Percentiles rank a stretch among this genome's conserved stretches.
Conservation (phyloP, 2,329 filamentous ascomycete species). For the Aspergillus sclerotialis region DNA sequence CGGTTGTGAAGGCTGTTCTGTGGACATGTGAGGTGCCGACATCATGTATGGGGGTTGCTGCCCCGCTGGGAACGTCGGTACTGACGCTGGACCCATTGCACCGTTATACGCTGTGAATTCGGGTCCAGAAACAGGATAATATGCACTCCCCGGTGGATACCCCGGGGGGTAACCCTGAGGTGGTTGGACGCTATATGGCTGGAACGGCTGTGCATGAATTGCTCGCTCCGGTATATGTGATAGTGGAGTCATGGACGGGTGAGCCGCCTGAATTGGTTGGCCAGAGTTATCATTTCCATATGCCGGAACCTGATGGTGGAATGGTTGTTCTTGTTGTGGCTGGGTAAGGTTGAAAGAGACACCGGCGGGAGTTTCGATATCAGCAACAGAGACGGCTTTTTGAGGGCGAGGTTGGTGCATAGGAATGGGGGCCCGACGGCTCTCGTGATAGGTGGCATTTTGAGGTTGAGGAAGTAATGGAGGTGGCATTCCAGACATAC, state of each 20-base stretch:
- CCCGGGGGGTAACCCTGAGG: conserved; percentile 51
- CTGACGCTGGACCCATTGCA: conserved; percentile 40
- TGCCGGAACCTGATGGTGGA: conserved; percentile 85
- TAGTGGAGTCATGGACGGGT: conserved; percentile 70
- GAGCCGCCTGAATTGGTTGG: too few relatives aligned
- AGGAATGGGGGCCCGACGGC: conserved; percentile 54
- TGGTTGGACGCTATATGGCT: conserved; percentile 62
- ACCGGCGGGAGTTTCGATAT: conserved; percentile 76
- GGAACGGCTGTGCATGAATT: conserved; percentile 84
- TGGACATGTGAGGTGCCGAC: conserved; percentile 20
- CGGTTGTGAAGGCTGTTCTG: conserved; percentile 39
- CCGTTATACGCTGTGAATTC: conserved; percentile 39
- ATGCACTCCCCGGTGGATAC: conserved; percentile 56
- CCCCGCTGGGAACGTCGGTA: conserved; percentile 51
- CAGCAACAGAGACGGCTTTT: conserved; percentile 86
- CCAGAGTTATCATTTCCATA: conserved; percentile 52
- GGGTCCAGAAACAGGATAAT: conserved; percentile 52
- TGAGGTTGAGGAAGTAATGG: conserved; percentile 42
- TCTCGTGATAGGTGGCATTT: conserved; percentile 53
- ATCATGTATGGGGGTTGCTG: conserved; percentile 41
- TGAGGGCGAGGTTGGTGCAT: conserved; percentile 96
- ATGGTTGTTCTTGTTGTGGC: conserved; percentile 70
- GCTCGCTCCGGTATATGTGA: conserved; percentile 90
- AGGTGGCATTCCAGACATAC: conserved; percentile 13
- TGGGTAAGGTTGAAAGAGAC: conserved; percentile 54